Conservation (phyloP, 345 rosid genomes). For the Salix udensis region DNA sequence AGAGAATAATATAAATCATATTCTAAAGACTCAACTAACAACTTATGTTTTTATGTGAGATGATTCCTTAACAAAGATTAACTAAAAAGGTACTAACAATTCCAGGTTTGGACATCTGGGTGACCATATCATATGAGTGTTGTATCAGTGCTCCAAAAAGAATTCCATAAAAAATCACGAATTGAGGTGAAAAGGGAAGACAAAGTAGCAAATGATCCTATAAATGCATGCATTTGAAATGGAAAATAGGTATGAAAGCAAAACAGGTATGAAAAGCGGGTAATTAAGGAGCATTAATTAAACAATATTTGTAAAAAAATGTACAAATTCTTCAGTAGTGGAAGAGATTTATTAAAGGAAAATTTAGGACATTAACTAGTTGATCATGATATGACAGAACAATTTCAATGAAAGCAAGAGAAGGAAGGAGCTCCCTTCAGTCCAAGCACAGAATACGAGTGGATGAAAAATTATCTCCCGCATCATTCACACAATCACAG, state of each 20-base stretch:
- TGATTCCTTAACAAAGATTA: neutral
- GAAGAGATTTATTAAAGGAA: neutral
- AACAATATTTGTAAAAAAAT: neutral
- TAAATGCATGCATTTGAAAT: too few relatives aligned
- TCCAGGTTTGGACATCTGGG: neutral
- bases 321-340: neutral
- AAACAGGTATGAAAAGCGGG: too few relatives aligned
- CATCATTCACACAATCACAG: conserved; percentile 92
- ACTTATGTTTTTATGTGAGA: too few relatives aligned
- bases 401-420: conserved; percentile 14
- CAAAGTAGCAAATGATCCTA: too few relatives aligned
- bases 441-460: conserved; percentile 82
- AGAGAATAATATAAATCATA: too few relatives aligned
- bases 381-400: neutral
- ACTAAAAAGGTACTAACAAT: neutral
- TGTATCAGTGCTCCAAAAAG: neutral
- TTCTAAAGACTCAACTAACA: too few relatives aligned
- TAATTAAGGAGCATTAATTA: neutral
- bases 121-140: neutral
- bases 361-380: neutral
- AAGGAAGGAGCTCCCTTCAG: conserved; percentile 99
- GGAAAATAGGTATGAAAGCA: too few relatives aligned
- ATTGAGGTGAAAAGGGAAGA: too few relatives aligned
- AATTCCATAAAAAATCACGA: neutral
- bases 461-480: conserved; percentile 81